A percentile compares a stretch with the other conserved stretches of the same genome.
Evolutionary conservation across 257 asterid genomes (phyloP).

Genomic region (Salvia miltiorrhiza): DNA sequence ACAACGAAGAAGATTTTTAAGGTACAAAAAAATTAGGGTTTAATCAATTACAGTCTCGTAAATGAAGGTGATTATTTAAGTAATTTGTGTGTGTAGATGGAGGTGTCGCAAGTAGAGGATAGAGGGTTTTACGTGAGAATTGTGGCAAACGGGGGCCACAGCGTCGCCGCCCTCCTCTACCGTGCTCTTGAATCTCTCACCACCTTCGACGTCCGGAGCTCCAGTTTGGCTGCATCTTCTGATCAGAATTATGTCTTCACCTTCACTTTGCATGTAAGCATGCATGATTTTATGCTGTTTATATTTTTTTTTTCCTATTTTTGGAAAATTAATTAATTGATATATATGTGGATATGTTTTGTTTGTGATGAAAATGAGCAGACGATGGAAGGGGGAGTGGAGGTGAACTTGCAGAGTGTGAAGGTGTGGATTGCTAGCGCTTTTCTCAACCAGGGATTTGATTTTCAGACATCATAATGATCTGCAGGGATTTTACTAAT

Average conservation of each 20-base stretch:
- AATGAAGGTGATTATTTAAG: too few species aligned
- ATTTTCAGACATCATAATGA: constrained; percentile 33
- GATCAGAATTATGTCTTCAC: constrained; percentile 49
- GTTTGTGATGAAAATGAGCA: constrained; percentile 17
- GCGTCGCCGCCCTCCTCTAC: constrained; percentile 51
- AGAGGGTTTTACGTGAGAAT: constrained; percentile 56
- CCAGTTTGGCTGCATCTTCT: constrained; percentile 46
- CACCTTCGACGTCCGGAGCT: constrained; percentile 41
- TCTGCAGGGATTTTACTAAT: neutral
- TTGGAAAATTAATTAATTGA: neutral
- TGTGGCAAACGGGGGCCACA: constrained; percentile 41
- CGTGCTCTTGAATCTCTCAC: constrained; percentile 59
- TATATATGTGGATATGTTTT: neutral
- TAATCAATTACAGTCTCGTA: neutral
- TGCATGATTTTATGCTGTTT: neutral
- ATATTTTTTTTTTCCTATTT: neutral
- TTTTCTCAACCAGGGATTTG: constrained; percentile 67
- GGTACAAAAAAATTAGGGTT: constrained; percentile 25
- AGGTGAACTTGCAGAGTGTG: constrained; percentile 43
- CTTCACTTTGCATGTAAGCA: constrained; percentile 59
- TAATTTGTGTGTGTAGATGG: constrained; percentile 42
- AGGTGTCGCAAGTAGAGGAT: constrained; percentile 54
- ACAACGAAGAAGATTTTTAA: constrained; percentile 47
- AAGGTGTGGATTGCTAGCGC: constrained; percentile 63
- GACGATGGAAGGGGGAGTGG: constrained; percentile 49